Percentiles rank a stretch among this genome's conserved stretches.
Conservation (phyloP, 1,284 basidiomycete genomes). For the Tilletia caries region DNA sequence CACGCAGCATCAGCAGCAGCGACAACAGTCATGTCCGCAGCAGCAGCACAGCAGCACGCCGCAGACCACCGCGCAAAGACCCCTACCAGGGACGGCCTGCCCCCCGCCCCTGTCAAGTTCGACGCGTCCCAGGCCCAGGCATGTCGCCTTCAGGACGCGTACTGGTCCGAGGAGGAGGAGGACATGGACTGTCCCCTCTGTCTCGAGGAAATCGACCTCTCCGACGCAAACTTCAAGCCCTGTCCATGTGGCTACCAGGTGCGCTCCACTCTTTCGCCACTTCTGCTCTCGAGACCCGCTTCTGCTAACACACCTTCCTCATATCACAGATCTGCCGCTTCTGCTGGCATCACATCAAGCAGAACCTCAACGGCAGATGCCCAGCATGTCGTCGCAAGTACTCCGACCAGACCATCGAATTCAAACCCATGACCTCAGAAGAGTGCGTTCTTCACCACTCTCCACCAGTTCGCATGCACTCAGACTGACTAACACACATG, state of each 20-base stretch:
- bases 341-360: constrained; percentile 98
- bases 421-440: constrained; percentile 90
- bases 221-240: constrained; percentile 98
- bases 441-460: constrained; percentile 62
- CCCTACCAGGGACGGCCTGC: constrained; percentile 25
- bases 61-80: constrained; percentile 1
- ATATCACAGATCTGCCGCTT: constrained; percentile 85
- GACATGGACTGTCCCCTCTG: constrained; percentile 97
- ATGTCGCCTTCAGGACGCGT: constrained; percentile 84
- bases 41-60: background rate
- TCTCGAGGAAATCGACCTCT: constrained; percentile 97
- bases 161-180: constrained; percentile 97
- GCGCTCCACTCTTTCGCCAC: constrained; percentile 34
- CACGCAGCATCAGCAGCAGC: background rate
- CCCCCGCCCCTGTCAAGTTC: constrained; percentile 44
- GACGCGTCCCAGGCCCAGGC: constrained; percentile 50
- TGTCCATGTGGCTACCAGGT: constrained; percentile 99
- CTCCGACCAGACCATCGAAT: constrained; percentile 86
- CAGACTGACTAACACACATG: constrained; percentile 13
- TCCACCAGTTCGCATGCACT: background rate
- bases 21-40: background rate
- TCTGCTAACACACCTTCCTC: background rate
- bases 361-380: constrained; percentile 91
- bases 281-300: background rate
- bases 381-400: constrained; percentile 94